Evolutionary conservation across 345 rosid species (phyloP), one percentile per base, ranked within the genome.

Genomic region (Euphorbia tirucalli): DNA sequence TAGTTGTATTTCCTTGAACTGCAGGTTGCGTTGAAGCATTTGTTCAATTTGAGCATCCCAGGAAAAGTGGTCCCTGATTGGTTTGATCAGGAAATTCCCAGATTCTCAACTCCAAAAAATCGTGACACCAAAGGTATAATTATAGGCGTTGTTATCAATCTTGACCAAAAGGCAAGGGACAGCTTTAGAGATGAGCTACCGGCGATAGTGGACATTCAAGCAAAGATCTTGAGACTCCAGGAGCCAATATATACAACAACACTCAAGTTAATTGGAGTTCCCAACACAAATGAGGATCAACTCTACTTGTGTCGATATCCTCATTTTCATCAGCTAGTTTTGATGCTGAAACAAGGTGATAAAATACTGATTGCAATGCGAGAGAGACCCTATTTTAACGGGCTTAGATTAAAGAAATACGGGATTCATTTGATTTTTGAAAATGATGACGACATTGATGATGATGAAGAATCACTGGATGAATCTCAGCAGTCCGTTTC

Each of bases 11-110:
- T 35, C 27, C 19, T 14, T 57, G 9, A 24, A 24, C n/a, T 58
- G 62, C 35, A 58, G 62, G 62, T 58, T 27, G 62, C 35, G 25
- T 58, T 58, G 62, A 58, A 58, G 35, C 62, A 35, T 31, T 25
- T 58, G 62, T 27, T 58, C 62, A 58, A 58, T 58, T 77, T 89
- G 46, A 86, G 88, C 67, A 66, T 91, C 68, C 92, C 93, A 19
- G 93, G 90, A 61, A 83, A 83, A 55, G 75, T 56, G 41, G 66
- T 85, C 43, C 93, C 93, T 6, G 58, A 71, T 57, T 91, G 97
- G 93, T 85, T 89, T 72, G 56, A 75, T 32, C 82, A 72, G 55
- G 86, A 79, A 14, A 61, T 44, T 8, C 61, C 80, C 10, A 71
- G 25, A 1, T 85, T 76, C 54, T 66, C 87, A 28, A 73, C 81